A percentile compares a stretch with the other conserved stretches of the same genome.
These are phyloP conservation scores for Diaporthe ilicicola DNA, from an alignment of 2,329 filamentous ascomycete species.

Conservation along the genomic window DNA sequence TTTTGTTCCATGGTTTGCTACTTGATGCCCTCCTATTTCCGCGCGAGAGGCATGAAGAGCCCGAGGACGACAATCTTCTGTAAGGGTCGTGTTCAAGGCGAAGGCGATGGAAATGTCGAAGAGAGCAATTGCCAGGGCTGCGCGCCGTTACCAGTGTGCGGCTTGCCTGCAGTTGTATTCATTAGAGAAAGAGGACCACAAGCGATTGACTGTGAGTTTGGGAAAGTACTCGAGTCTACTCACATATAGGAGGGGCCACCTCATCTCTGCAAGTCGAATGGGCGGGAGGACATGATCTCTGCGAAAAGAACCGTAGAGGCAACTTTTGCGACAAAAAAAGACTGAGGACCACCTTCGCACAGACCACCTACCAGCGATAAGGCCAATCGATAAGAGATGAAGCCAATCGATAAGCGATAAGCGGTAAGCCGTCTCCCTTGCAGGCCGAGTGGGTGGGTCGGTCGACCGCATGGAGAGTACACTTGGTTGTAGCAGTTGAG, in stretches of 20 bases:
- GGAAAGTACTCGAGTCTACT: not conserved
- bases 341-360: too few species aligned
- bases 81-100: not conserved
- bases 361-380: too few species aligned
- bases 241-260: constrained; percentile 22
- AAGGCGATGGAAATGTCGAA: not conserved
- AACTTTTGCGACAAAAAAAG: not conserved
- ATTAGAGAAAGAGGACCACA: not conserved
- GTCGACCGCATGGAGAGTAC: too few species aligned
- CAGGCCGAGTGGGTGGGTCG: too few species aligned
- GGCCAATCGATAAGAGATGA: too few species aligned
- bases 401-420: too few species aligned
- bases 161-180: not conserved
- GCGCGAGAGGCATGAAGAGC: rapidly evolving
- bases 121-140: not conserved
- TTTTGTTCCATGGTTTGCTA: not conserved
- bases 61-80: not conserved
- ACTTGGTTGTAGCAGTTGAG: too few species aligned
- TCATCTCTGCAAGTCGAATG: not conserved
- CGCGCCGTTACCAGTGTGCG: not conserved
- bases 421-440: too few species aligned
- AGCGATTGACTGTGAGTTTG: too few species aligned
- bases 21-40: not conserved
- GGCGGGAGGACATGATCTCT: not conserved
- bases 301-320: not conserved